Evolutionary conservation across 2,329 filamentous ascomycete species (phyloP), one percentile per base, ranked within the genome.

Genomic region (Aspergillus uvarum): DNA sequence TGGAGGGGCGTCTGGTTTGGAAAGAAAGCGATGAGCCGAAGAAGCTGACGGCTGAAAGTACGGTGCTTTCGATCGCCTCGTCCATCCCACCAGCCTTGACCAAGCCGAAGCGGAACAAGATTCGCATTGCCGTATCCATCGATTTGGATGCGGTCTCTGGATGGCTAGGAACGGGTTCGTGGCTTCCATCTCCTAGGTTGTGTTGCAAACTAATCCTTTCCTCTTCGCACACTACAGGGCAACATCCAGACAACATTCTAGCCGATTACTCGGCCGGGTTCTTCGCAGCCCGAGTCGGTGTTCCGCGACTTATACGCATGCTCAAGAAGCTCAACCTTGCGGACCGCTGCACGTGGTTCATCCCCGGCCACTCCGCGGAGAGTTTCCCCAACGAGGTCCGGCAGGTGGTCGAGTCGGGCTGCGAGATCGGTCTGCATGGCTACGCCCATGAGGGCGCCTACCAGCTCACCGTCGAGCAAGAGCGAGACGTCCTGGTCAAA

Each of bases 371-470:
- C 71, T 83, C 80, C 0, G 77, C 84, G 54, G 84, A 87, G 63
- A 84, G 80, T 10, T 87, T 87, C 62, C 83, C 83, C 0, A 69
- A 74, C 2, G 77, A 85, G 58, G 81, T 82, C 2, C 71, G 74
- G 54, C 74, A 76, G 50, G 82, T 87, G 22, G 71, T 84, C 2
- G 76, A 81, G 4, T 81, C 79, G 32, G 83, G 84, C 6, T 79
- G 78, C 5, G 83, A 86, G 64, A 81, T 86, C 50, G 83, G 77
- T 8, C 63, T 75, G 5, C 75, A 73, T 49, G 89, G 87, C 5
- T 91, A 91, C 73, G 85, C 84, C 0, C 88, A 91, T 66, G 88
- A 91, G 70, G 90, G 90, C 64, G 87, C 89, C 0, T 81, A 80
- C 11, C 83, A 87, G 53, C 89, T 91, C 84, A 89, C 82, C 0